Evolutionary conservation across 1,139 yeast species (phyloP), one percentile per base, ranked within the genome.

Genomic region (Geotrichum siamense): DNA sequence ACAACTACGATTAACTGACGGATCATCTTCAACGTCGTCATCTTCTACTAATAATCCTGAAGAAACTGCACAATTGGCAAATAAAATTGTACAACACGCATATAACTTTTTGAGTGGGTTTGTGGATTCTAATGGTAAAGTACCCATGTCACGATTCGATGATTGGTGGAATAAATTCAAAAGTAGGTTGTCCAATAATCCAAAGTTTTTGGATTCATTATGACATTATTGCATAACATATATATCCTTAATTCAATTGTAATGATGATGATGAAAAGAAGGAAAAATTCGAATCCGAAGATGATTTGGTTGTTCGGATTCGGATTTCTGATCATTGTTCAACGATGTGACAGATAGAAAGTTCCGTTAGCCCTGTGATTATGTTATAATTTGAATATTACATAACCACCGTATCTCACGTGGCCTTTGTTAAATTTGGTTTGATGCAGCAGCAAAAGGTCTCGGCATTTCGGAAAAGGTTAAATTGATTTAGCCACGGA

Each of bases 101-200:
- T 91, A 89, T 64, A 89, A 91, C 59, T 91, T 77, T 58, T 65
- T 91, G 48, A 79, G 94, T 1, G 84, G 97, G 20, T 91, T 89
- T 59, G 74, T 87, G 12, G 94, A 85, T 56, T 62, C 67, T 5
- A 69, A 74, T 23, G 94, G 94, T 1, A 83, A 76, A 55, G 96
- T 89, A 4, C 85, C 93, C 2, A 84, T 91, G 62, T 83, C 80
- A 58, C 85, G 81, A 38, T 89, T 91, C 58, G 94, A 91, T 60
- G 81, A 77, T 30, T 91, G 99, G 99, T 89, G 98, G 97, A 79
- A 75, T 51, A 91, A 87, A 64, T 93, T 91, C 65, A 82, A 76
- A 61, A 65, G 75, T 12, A 80, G 82, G 57, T 59, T 91, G 47
- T 72, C 76, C 15, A 80, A 80, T 51, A 93, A 93, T 59, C 96